Conservation (phyloP, 2,329 filamentous ascomycete species). For the Bimuria novae-zelandiae region DNA sequence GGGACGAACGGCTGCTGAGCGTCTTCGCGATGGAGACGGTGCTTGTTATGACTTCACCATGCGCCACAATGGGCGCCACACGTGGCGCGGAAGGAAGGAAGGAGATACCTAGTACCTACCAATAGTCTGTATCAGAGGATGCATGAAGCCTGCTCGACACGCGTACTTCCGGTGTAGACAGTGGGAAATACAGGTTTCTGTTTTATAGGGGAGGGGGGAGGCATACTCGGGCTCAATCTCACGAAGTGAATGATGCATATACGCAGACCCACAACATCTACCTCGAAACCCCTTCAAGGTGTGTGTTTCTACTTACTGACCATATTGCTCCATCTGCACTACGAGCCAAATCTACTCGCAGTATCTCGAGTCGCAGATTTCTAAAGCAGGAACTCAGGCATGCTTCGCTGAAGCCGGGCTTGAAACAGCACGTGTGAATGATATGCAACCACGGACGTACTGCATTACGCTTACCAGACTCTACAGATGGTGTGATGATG, state of each 20-base stretch:
- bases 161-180: background rate
- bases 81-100: background rate
- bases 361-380: too few relatives aligned
- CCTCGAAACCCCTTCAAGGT: too few relatives aligned
- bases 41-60: slow-evolving; percentile 6
- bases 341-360: too few relatives aligned
- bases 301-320: too few relatives aligned
- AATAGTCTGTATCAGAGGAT: background rate
- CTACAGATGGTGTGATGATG: slow-evolving; percentile 1
- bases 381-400: background rate
- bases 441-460: background rate
- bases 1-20: background rate
- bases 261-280: background rate
- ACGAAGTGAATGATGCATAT: background rate
- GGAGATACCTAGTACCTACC: background rate
- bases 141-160: background rate
- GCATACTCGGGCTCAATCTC: background rate
- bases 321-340: too few relatives aligned
- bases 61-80: background rate
- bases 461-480: background rate
- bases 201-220: background rate
- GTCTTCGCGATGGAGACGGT: background rate
- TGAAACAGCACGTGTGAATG: background rate
- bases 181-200: background rate
- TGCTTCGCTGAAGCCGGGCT: background rate